These are phyloP conservation scores for Syzygium syzygioides DNA, from an alignment of 441 rosid genomes.

Conservation along the genomic window DNA sequence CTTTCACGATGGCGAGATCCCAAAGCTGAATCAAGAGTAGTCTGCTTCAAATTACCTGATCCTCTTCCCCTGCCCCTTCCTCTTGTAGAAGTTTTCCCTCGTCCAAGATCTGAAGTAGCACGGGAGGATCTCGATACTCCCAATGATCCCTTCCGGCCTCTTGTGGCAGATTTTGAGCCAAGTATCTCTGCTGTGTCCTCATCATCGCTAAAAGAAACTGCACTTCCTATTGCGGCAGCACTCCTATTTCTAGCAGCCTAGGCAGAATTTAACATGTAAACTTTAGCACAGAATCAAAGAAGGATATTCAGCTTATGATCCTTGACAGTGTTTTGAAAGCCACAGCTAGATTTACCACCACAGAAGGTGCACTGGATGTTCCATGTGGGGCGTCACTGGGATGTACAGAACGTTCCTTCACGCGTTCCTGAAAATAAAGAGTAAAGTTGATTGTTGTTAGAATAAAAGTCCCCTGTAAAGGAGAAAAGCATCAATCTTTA, in stretches of 20 bases:
- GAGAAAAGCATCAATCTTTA: background rate
- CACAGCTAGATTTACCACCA: constrained; percentile 39
- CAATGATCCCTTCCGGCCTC: constrained; percentile 57
- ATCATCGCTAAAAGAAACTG: constrained; percentile 85
- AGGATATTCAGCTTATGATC: background rate
- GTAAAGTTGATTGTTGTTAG: background rate
- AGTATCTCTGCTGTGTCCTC: constrained; percentile 60
- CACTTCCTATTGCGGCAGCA: constrained; percentile 42
- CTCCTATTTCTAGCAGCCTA: constrained; percentile 52
- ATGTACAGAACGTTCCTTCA: constrained; percentile 66
- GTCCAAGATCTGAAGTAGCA: constrained; percentile 33
- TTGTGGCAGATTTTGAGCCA: constrained; percentile 37
- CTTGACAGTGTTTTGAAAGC: background rate
- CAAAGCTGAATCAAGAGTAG: constrained; percentile 72
- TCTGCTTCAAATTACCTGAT: constrained; percentile 65
- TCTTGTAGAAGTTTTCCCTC: constrained; percentile 63
- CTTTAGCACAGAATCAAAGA: constrained; percentile 5
- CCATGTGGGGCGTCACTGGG: constrained; percentile 48
- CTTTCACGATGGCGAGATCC: constrained; percentile 78
- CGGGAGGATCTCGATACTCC: constrained; percentile 39
- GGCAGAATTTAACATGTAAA: constrained; percentile 16
- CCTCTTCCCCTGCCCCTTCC: constrained; percentile 78
- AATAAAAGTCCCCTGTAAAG: background rate
- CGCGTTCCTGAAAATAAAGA: constrained; percentile 56
- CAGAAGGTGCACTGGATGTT: constrained; percentile 43